phyloP scores from a whole-genome alignment of 2,329 filamentous ascomycete genomes.

The Fusarium annulatum region DNA sequence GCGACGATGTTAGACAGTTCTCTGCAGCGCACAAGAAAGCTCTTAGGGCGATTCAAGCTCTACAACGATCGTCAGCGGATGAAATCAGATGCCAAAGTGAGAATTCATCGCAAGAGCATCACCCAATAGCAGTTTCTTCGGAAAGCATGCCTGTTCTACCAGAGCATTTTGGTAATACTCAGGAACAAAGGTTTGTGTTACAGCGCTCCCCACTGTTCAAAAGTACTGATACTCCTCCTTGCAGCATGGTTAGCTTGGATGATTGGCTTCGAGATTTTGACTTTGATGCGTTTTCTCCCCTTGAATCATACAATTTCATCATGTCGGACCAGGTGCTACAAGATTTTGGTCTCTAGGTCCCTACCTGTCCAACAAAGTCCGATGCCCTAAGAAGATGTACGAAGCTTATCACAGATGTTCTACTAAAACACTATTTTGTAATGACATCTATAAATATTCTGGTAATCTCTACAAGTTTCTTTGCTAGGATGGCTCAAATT shows the following conservation, averaged over 20 bases:
- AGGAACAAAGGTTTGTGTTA: conserved; percentile 3
- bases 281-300: conserved; percentile 21
- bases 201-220: too few species aligned
- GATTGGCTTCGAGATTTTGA: conserved; percentile 31
- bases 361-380: neutral
- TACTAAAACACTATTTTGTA: too few species aligned
- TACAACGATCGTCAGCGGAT: conserved; percentile 9
- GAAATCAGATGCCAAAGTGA: neutral
- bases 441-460: neutral
- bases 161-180: neutral
- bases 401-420: neutral
- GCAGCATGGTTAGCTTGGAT: conserved; percentile 13
- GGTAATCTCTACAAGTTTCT: neutral
- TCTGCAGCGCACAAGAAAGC: conserved; percentile 28
- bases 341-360: neutral
- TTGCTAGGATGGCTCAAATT: fast-evolving
- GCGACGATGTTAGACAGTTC: conserved; percentile 11
- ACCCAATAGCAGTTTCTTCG: too few species aligned
- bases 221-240: neutral
- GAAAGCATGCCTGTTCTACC: neutral
- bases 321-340: conserved; percentile 21
- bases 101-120: neutral
- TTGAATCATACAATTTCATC: conserved; percentile 33
- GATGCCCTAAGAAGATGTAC: neutral
- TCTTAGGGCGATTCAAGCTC: conserved; percentile 21